These are phyloP conservation scores for Alternaria postmessia DNA, from an alignment of 2,329 filamentous ascomycete genomes.

Conservation along the genomic window DNA sequence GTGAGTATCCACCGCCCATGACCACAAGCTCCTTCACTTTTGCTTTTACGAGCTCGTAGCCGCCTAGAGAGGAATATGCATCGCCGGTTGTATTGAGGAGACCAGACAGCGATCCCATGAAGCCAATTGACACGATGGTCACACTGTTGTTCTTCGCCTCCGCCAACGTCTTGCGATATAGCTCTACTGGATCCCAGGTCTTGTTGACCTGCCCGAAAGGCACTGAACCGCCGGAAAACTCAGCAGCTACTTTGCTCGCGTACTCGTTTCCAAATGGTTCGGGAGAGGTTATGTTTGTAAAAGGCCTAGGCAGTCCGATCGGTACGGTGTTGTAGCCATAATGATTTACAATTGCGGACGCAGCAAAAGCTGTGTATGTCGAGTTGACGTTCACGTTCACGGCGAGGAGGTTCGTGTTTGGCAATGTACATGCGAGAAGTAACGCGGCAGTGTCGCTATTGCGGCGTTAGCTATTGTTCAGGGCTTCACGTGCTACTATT, in stretches of 20 bases:
- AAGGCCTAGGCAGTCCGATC: slow-evolving; percentile 53
- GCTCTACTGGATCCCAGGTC: slow-evolving; percentile 48
- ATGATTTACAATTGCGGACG: slow-evolving; percentile 51
- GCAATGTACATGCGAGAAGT: slow-evolving; percentile 11
- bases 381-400: slow-evolving; percentile 12
- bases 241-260: slow-evolving; percentile 57
- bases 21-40: slow-evolving; percentile 62
- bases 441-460: slow-evolving; percentile 8
- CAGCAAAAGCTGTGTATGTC: slow-evolving; percentile 52
- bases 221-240: slow-evolving; percentile 50
- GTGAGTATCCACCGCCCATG: slow-evolving; percentile 62
- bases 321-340: slow-evolving; percentile 51
- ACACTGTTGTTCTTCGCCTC: slow-evolving; percentile 54
- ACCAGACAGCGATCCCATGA: slow-evolving; percentile 58
- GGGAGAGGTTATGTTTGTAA: slow-evolving; percentile 56
- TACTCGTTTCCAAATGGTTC: slow-evolving; percentile 56
- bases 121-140: slow-evolving; percentile 58
- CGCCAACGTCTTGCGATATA: slow-evolving; percentile 58
- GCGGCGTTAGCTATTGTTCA: not conserved
- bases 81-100: slow-evolving; percentile 58
- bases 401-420: slow-evolving; percentile 15
- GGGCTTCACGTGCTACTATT: not conserved
- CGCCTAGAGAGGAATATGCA: slow-evolving; percentile 49
- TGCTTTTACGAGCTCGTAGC: slow-evolving; percentile 52
- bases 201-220: slow-evolving; percentile 47